Conservation (phyloP, 805 yeast genomes). For the Metschnikowia dekortorum region DNA sequence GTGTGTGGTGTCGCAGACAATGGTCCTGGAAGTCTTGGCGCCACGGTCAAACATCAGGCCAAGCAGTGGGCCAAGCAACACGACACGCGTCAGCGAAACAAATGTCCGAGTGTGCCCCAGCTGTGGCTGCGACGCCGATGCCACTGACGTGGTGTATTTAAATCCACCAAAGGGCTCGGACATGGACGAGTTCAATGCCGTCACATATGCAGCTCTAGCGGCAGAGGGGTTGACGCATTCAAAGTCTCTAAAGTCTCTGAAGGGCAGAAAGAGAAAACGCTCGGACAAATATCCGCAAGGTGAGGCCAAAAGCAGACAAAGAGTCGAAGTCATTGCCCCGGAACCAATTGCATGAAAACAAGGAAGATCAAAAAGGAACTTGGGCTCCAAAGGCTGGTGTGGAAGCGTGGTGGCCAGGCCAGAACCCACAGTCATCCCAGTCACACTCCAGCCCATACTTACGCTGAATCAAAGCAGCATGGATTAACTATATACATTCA, state of each 20-base stretch:
- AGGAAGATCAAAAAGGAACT: background rate
- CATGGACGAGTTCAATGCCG: slow-evolving; percentile 10
- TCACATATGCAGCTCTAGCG: slow-evolving; percentile 11
- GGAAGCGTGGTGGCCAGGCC: too few relatives aligned
- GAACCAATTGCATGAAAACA: too few relatives aligned
- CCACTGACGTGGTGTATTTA: slow-evolving; percentile 32
- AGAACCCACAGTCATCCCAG: too few relatives aligned
- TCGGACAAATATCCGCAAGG: background rate
- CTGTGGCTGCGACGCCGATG: slow-evolving; percentile 17
- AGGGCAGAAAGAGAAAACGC: slow-evolving; percentile 4
- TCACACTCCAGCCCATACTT: background rate
- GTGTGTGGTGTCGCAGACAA: slow-evolving; percentile 26
- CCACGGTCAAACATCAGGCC: background rate
- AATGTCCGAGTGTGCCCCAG: slow-evolving; percentile 26
- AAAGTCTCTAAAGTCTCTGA: slow-evolving; percentile 16
- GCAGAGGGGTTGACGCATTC: slow-evolving; percentile 21
- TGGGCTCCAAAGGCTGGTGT: background rate
- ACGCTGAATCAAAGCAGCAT: background rate
- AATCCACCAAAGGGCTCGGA: slow-evolving; percentile 20
- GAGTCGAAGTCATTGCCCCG: background rate
- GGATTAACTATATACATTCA: background rate
- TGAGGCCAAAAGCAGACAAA: background rate
- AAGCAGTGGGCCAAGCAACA: background rate
- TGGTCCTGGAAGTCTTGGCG: slow-evolving; percentile 7
- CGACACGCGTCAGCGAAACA: background rate